phyloP scores from a whole-genome alignment of 768 basidiomycete species.

The Leccinum variicolor region DNA sequence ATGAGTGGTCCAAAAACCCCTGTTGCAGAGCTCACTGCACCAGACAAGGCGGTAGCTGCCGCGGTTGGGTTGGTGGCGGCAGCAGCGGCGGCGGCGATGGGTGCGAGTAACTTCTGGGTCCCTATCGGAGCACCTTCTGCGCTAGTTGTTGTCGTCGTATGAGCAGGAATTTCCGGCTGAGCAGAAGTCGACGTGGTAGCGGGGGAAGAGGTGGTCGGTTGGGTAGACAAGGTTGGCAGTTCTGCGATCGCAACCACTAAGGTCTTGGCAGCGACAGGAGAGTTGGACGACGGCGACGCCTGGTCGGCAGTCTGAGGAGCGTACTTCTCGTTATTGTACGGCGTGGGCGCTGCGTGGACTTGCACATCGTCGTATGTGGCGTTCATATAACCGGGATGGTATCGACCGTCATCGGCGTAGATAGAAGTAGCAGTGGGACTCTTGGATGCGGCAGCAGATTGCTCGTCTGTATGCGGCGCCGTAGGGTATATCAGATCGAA shows the following conservation, averaged over 20 bases:
- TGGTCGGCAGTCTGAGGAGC: background rate
- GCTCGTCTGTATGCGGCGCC: background rate
- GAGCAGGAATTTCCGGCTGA: background rate
- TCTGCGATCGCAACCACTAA: background rate
- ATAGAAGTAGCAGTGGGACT: background rate
- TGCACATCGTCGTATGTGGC: conserved; percentile 8
- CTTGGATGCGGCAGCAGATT: background rate
- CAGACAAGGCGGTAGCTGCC: background rate
- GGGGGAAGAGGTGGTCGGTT: background rate
- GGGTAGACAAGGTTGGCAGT: background rate
- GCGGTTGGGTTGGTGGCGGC: background rate
- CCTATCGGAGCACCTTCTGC: background rate
- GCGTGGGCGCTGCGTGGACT: conserved; percentile 20
- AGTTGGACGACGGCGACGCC: background rate
- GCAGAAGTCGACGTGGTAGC: background rate
- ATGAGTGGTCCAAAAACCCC: background rate
- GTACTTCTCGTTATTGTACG: conserved; percentile 17
- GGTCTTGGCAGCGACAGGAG: background rate
- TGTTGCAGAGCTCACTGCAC: background rate
- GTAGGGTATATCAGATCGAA: background rate
- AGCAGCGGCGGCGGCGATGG: background rate
- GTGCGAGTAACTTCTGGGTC: background rate
- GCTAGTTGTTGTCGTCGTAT: background rate
- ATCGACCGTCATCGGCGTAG: conserved; percentile 15
- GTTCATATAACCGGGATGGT: conserved; percentile 1